Evolutionary conservation across 345 rosid genomes (phyloP).

Genomic region (Eucalyptus cloeziana): DNA sequence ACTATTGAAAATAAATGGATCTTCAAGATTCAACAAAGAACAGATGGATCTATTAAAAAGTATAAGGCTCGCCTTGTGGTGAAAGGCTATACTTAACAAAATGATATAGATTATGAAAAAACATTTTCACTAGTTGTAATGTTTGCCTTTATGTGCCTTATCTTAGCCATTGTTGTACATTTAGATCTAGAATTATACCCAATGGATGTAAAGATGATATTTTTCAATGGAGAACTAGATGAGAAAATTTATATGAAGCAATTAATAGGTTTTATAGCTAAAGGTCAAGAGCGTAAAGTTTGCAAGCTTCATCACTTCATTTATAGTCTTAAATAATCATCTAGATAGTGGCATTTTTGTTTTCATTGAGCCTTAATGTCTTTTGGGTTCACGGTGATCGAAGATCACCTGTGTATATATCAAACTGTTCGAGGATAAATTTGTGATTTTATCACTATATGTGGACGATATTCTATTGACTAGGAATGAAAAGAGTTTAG

Average conservation of each 20-base stretch:
- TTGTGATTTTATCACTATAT: no score
- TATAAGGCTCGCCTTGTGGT: neutral
- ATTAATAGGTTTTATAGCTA: neutral
- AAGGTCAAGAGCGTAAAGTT: no score
- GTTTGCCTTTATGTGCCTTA: no score
- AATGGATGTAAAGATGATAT: neutral
- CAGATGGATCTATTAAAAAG: neutral
- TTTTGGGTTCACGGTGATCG: neutral
- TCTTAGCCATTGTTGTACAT: neutral
- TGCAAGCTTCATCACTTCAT: no score
- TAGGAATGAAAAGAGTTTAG: neutral
- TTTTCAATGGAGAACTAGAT: neutral
- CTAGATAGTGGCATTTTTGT: no score
- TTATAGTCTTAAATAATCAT: no score
- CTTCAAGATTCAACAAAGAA: neutral
- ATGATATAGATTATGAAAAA: no score
- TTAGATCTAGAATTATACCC: neutral
- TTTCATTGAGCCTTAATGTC: neutral
- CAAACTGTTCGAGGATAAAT: no score
- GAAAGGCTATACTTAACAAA: no score
- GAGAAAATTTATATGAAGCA: neutral
- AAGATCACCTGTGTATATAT: no score
- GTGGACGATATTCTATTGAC: no score
- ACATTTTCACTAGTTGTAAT: no score
- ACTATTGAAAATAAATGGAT: neutral